Conservation (phyloP, 768 basidiomycete species). For the Clavulina sp. region DNA sequence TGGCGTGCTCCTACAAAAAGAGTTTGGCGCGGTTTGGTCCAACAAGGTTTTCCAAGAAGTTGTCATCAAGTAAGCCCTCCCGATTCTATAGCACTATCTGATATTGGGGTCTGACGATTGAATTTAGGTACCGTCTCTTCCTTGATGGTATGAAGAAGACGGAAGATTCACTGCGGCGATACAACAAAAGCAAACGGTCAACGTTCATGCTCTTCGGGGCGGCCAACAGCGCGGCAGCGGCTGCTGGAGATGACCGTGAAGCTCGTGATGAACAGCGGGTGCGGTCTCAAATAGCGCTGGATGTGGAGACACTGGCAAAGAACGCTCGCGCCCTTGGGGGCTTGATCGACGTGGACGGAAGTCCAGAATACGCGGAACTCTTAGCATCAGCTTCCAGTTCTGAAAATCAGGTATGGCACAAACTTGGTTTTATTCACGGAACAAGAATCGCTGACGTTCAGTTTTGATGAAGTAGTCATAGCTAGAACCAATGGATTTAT, state of each 20-base stretch:
- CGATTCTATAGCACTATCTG: background rate
- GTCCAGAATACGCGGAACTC: background rate
- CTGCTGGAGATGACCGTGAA: constrained; percentile 39
- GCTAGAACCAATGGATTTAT: too few relatives aligned
- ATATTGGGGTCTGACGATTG: background rate
- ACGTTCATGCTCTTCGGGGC: constrained; percentile 65
- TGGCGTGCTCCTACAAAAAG: constrained; percentile 39
- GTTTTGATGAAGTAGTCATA: too few relatives aligned
- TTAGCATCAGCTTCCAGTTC: too few relatives aligned
- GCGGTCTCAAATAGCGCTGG: constrained; percentile 64
- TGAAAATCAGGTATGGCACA: too few relatives aligned
- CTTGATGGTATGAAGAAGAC: constrained; percentile 79
- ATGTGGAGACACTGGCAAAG: constrained; percentile 67
- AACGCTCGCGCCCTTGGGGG: constrained; percentile 54
- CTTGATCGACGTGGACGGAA: constrained; percentile 26
- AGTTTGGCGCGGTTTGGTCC: constrained; percentile 20
- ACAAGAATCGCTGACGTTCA: too few relatives aligned
- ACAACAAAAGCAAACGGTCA: constrained; percentile 73
- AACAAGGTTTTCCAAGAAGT: constrained; percentile 18
- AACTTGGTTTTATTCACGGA: too few relatives aligned
- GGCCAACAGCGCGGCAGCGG: constrained; percentile 17
- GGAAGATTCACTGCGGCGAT: constrained; percentile 68
- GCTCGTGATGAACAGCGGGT: constrained; percentile 81
- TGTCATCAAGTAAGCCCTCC: constrained; percentile 15
- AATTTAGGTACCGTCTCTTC: constrained; percentile 54